phyloP scores from a whole-genome alignment of 1,284 basidiomycete genomes.

The Cutaneotrichosporon sp. region DNA sequence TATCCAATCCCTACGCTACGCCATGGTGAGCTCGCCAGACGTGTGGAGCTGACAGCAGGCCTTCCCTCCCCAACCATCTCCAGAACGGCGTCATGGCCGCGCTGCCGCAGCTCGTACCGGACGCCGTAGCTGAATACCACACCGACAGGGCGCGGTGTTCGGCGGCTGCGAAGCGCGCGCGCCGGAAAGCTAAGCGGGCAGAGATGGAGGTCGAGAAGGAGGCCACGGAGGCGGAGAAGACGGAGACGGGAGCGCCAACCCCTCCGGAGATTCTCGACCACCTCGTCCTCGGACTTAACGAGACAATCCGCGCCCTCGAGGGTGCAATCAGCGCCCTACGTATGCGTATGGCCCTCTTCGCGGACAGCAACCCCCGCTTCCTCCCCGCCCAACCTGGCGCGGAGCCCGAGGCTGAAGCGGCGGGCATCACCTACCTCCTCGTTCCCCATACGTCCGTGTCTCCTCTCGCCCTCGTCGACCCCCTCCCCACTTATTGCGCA shows the following conservation, averaged over 20 bases:
- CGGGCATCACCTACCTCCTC: constrained; percentile 37
- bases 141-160: constrained; percentile 41
- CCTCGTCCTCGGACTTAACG: constrained; percentile 71
- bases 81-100: constrained; percentile 39
- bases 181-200: neutral
- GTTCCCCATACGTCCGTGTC: constrained; percentile 44
- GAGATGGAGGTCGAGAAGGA: neutral
- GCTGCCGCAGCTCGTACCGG: constrained; percentile 36
- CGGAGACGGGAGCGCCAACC: constrained; percentile 7
- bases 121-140: constrained; percentile 42
- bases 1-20: constrained; percentile 43
- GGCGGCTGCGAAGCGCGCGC: constrained; percentile 28
- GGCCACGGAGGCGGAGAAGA: neutral
- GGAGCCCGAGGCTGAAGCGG: neutral
- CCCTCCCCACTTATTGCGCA: constrained; percentile 44
- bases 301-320: constrained; percentile 74
- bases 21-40: constrained; percentile 37
- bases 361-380: constrained; percentile 27
- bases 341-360: constrained; percentile 35
- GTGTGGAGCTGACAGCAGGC: constrained; percentile 33
- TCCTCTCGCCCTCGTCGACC: constrained; percentile 40
- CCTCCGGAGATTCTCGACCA: constrained; percentile 58
- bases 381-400: constrained; percentile 29
- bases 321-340: constrained; percentile 55
- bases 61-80: constrained; percentile 42